Base-by-base conservation (phyloP, 345 rosid species). In the Erodium maritimum region DNA sequence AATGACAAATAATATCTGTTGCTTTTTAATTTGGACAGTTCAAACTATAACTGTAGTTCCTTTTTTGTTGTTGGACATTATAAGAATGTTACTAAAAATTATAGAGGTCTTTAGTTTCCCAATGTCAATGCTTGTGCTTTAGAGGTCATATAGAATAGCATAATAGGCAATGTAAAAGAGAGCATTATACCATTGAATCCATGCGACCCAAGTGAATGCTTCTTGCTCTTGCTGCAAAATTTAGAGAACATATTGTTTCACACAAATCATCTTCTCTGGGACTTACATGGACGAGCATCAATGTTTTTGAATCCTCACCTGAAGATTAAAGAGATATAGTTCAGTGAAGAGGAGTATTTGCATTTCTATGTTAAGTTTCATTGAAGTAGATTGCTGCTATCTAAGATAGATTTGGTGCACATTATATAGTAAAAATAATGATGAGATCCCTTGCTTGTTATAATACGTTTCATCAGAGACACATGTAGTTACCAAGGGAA, bases 201-300 rank as follows among this genome's bases (percentile, higher is more conserved):
- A 67, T 74, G 2, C 76, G 69, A 24, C 87, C 83, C 66, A 88
- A 72, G 60, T 75, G 88, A 59, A 81, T 73, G 67, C 76, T 78
- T 75, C 77, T 83, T 46, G 63, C 93, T 69, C 93, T 80, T 12
- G 75, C 67, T 65, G 90, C 90, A 21, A 88, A 88, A 73, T 79
- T 82, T 54, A 88, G 67, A 62, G 96, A 78, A 23, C 93, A 83
- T 69, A 85, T 77, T 29, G 93, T 85, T 71, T 88, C 93, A 62
- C 93, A 85, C 23, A 81, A 67, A 72, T 88, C 96, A 48, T 80
- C 96, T 80, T 88, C 90, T 71, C 68, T 85, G 21, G 86, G 86
- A 59, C 93, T 88, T 50, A 88, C 70, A 69, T 88, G 96, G 56
- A 85, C 90, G 57, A 88, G 81, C 96, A 88, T 85, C 70, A 88